A percentile compares a stretch with the other conserved stretches of the same genome.
Evolutionary conservation across 2,329 filamentous ascomycete species (phyloP).

Genomic region (Beauveria rudraprayagi): DNA sequence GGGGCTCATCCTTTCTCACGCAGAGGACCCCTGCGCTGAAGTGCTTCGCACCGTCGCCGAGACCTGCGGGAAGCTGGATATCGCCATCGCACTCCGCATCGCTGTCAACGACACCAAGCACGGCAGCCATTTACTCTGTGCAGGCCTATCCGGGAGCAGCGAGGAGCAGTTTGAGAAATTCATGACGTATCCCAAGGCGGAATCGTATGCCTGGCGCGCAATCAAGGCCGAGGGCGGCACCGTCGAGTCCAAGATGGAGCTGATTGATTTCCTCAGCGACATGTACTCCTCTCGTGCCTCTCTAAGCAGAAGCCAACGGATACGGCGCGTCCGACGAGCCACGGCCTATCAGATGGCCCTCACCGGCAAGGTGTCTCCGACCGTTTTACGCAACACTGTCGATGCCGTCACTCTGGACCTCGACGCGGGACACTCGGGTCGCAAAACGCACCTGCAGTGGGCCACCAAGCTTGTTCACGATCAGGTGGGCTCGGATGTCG

Average conservation of each 20-base stretch:
- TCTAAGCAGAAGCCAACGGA: conserved; percentile 22
- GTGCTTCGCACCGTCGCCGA: neutral
- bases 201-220: conserved; percentile 1
- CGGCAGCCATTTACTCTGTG: neutral
- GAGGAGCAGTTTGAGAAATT: neutral
- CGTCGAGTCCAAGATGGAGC: conserved; percentile 16
- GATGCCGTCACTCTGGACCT: conserved; percentile 26
- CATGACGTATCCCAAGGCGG: neutral
- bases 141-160: neutral
- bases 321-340: conserved; percentile 24
- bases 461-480: conserved; percentile 20
- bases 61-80: neutral
- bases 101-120: neutral
- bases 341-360: conserved; percentile 19
- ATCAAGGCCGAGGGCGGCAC: conserved; percentile 3
- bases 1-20: neutral
- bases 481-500: conserved; percentile 16
- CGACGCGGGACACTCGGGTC: conserved; percentile 24
- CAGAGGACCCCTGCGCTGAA: neutral
- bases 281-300: conserved; percentile 22
- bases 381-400: conserved; percentile 21
- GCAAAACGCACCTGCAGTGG: conserved; percentile 24
- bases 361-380: conserved; percentile 17
- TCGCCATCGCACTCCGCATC: neutral
- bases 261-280: conserved; percentile 24